These are phyloP conservation scores for Aciculoconidium aculeatum DNA, from an alignment of 805 yeast species.

Conservation along the genomic window DNA sequence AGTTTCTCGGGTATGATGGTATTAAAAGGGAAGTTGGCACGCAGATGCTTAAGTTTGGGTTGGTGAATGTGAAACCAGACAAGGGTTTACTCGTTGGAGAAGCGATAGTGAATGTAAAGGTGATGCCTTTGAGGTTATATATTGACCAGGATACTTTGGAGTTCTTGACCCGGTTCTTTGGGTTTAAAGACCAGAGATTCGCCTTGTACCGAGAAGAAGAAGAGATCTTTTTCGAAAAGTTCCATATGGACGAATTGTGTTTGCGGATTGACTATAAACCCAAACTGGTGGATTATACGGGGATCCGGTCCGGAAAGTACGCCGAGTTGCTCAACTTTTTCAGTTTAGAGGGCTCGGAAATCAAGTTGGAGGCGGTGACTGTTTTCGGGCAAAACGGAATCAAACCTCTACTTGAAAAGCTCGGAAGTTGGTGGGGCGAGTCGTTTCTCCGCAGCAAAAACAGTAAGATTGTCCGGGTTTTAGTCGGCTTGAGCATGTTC, in stretches of 20 bases:
- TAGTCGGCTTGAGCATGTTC: constrained; percentile 82
- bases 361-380: constrained; percentile 54
- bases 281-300: constrained; percentile 77
- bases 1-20: constrained; percentile 64
- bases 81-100: constrained; percentile 64
- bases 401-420: constrained; percentile 45
- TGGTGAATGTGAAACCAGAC: constrained; percentile 63
- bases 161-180: constrained; percentile 72
- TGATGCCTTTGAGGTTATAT: constrained; percentile 75
- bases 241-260: constrained; percentile 53
- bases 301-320: constrained; percentile 79
- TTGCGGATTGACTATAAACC: constrained; percentile 88
- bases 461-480: constrained; percentile 26
- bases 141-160: constrained; percentile 93
- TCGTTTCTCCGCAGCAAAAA: constrained; percentile 5
- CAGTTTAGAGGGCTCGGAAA: constrained; percentile 77
- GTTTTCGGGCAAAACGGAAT: constrained; percentile 78
- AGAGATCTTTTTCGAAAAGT: constrained; percentile 59
- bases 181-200: constrained; percentile 69
- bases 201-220: constrained; percentile 56
- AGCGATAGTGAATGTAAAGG: constrained; percentile 42
- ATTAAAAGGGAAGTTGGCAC: constrained; percentile 65
- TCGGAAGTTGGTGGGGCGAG: constrained; percentile 74
- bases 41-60: constrained; percentile 49
- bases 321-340: constrained; percentile 86